A percentile compares a stretch with the other conserved stretches of the same genome.
These are phyloP conservation scores for Eutrema japonicum DNA, from an alignment of 345 rosid species.

Conservation along the genomic window DNA sequence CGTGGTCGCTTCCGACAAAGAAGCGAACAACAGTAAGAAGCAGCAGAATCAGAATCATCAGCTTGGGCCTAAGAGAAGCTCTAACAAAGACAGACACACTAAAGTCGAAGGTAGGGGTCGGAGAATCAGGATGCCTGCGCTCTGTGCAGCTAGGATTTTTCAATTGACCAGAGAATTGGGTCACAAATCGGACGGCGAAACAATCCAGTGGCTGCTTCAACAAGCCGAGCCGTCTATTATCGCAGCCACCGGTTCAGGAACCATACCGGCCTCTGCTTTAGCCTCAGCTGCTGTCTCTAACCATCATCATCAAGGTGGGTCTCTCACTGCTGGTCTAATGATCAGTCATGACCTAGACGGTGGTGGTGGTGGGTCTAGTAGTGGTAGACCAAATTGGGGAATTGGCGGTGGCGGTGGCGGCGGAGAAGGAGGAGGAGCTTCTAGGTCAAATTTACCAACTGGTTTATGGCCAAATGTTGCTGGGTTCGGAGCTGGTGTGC, in stretches of 20 bases:
- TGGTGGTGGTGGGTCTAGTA: constrained; percentile 46
- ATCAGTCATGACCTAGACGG: constrained; percentile 64
- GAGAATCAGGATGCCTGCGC: constrained; percentile 97
- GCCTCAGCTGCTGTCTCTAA: constrained; percentile 68
- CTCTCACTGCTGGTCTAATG: constrained; percentile 72
- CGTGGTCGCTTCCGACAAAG: constrained; percentile 66
- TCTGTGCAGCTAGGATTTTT: constrained; percentile 95
- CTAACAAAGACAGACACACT: constrained; percentile 94
- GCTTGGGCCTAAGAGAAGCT: constrained; percentile 79
- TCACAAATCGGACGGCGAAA: constrained; percentile 96
- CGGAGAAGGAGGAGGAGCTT: constrained; percentile 58
- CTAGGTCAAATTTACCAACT: constrained; percentile 62
- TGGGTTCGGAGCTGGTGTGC: constrained; percentile 59
- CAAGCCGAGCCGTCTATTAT: constrained; percentile 95
- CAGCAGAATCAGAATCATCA: constrained; percentile 46
- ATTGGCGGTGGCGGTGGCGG: constrained; percentile 42
- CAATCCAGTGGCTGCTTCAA: constrained; percentile 94
- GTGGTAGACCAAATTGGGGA: constrained; percentile 72
- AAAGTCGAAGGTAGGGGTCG: constrained; percentile 96
- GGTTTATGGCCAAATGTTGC: constrained; percentile 80
- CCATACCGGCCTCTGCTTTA: constrained; percentile 94
- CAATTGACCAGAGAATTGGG: constrained; percentile 97
- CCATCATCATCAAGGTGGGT: constrained; percentile 56
- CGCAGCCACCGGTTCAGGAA: constrained; percentile 91
- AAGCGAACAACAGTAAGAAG: constrained; percentile 58